Evolutionary conservation across 2,329 filamentous ascomycete species (phyloP), one percentile per base, ranked within the genome.

Genomic region (Chaetomium globosum): DNA sequence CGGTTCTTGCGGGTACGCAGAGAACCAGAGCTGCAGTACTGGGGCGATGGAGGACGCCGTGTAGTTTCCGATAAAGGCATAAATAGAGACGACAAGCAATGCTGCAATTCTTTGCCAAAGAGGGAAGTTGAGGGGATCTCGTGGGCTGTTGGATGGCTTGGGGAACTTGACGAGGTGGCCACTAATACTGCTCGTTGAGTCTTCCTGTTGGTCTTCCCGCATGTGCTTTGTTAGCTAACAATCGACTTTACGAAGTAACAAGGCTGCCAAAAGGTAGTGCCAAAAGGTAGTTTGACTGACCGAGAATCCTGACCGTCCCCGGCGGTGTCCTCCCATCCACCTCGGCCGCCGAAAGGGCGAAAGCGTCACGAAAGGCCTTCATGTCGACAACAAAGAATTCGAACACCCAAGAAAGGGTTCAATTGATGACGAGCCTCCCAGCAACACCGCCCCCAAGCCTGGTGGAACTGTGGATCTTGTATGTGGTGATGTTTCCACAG

Each of bases 271-370:
- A 36, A 36, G 19, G n/a, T n/a, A 4, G 30, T n/a, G 10, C n/a
- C n/a, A n/a, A n/a, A n/a, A n/a, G n/a, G n/a, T n/a, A n/a, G n/a
- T 23, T 9, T n/a, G 43, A 62, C 60, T 49, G 4, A 62, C 60
- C 43, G 21, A 62, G 60, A 28, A 62, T 62, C 43, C 53, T 56
- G 6, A 62, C 60, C 1, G 60, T 62, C 6, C 60, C 60, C 12
- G 53, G 60, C 52, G 60, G 60, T 43, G 28, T 36, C 39, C 2
- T 28, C 39, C 28, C 53, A 21, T 62, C 33, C 60, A 62, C 60
- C 53, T 62, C 52, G n/a, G 19, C 52, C 52, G 26, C 43, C n/a
- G 60, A 62, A n/a, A 62, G 60, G 21, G 60, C 60, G 28, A 62
- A 62, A 1, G 60, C 60, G 31, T 56, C 52, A 4, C 60, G 60